Evolutionary conservation across 1,139 yeast species (phyloP), one percentile per base, ranked within the genome.

Genomic region (Candida tropicalis): DNA sequence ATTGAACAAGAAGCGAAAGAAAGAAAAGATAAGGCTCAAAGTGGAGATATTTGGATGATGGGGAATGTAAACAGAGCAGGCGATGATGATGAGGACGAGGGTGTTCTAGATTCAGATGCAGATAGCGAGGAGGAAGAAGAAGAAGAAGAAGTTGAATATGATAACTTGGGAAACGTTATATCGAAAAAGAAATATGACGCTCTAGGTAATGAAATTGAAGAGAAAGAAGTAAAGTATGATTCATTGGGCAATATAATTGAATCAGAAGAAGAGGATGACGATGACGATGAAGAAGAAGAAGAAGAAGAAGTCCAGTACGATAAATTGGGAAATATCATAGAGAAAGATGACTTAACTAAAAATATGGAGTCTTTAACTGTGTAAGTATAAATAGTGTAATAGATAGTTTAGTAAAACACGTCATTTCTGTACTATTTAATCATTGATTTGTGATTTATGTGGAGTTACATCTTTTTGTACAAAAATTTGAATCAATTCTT

Each of bases 1-100:
- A 66, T 89, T 10, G 95, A 87, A 45, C 65, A 72, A 42, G 97
- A 88, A 54, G 79, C 79, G 18, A 75, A 75, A 48, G 84, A 83
- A 41, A 73, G 96, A 46, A 81, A 82, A 55, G 73, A 68, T 44
- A 59, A 66, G 44, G 75, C 74, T 7, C 73, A 76, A 26, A 74
- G 68, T 13, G 83, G 70, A 15, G 96, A 87, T 62, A 66, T 85
- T 5, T 88, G 95, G 96, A 70, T 78, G 66, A 76, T 81, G 67
- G 96, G 96, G 0, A 87, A 84, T 57, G 84, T 82, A 12, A 89
- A 85, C 53, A 79, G 85, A 49, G 44, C 49, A 41, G 53, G 47
- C 4, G 52, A 43, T 2, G 42, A 40, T 13, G 44, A 40, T 16
- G 47, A 39, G 11, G 51, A 42, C 3, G 33, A 37, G 3, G 39